Base-by-base conservation (phyloP, 176 grass and related monocot genomes). In the Zoysia pacifica region DNA sequence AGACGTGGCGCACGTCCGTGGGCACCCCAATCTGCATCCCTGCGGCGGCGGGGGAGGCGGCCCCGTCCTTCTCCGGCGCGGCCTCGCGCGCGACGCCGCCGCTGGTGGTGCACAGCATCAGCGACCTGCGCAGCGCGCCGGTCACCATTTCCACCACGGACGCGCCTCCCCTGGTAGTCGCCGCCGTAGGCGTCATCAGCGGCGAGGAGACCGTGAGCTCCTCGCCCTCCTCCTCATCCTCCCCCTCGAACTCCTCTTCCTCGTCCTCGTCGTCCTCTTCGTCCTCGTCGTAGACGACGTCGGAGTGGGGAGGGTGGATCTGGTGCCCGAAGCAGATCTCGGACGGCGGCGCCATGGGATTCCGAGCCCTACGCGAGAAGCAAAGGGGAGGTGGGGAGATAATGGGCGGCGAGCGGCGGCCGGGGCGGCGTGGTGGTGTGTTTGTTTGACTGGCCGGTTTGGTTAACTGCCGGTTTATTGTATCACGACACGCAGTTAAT, bases 1-100 rank as follows among this genome's bases (percentile, higher is more conserved):
- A 83, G 60, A 99, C 81, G 88, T 99, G 96, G 48, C 84, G 92
- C 67, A 99, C 96, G 78, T 99, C 92, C 13, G 92, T 93, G 13
- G 96, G 96, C 59, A 69, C 84, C 18, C 96, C 90, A 41, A 99
- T 99, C 84, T 99, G 92, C 96, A 99, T 99, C 68, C 70, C 75
- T 14, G 41, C 3, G 5, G 62, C 58, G 1, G 48, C 49, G 9
- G 11, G 5, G 2, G n/a, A 14, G 0, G 74, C 3, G 5, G 73
- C 54, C n/a, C 43, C 52, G 20, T 88, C 86, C 16, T 95, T 86
- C 71, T 69, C 78, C 12, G 45, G 69, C 20, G 19, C 65, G 7
- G 65, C 49, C 49, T 68, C 50, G 75, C 83, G 62, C 75, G 78
- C 6, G 41, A 64, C n/a, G 85, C 84, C 6, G 41, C 77, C n/a